Conservation (phyloP, 164 flowering plant species). For the Aristolochia fimbriata region DNA sequence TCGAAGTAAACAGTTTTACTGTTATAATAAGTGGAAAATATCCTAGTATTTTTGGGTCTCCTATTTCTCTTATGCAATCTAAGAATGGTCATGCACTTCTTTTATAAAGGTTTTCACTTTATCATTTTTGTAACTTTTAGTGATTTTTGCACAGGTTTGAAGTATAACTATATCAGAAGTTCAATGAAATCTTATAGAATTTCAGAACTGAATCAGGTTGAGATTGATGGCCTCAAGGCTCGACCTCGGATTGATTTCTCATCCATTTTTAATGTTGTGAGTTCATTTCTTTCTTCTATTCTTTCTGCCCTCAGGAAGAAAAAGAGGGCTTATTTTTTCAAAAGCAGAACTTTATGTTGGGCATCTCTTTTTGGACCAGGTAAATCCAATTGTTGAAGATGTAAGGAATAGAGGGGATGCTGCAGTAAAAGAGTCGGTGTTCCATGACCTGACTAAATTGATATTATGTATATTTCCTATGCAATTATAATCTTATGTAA, state of each 20-base stretch:
- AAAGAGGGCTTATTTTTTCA: not conserved
- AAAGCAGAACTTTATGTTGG: not conserved
- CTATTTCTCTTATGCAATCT: not conserved
- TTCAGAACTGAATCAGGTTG: slow-evolving; percentile 47
- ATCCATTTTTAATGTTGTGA: slow-evolving; percentile 68
- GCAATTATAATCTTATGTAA: no score
- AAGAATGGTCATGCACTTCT: not conserved
- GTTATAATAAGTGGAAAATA: not conserved
- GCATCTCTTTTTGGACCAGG: slow-evolving; percentile 27
- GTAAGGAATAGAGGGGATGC: slow-evolving; percentile 79
- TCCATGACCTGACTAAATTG: slow-evolving; percentile 12
- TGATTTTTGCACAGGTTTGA: not conserved
- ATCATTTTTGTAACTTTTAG: not conserved
- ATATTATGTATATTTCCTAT: no score
- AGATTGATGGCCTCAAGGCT: slow-evolving; percentile 63
- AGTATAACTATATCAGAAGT: slow-evolving; percentile 22
- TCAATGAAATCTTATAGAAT: slow-evolving; percentile 86
- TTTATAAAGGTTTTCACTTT: not conserved
- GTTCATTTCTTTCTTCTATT: slow-evolving; percentile 7
- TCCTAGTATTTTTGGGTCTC: not conserved
- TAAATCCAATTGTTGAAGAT: slow-evolving; percentile 86
- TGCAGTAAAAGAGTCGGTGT: slow-evolving; percentile 78
- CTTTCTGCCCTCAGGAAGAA: not conserved
- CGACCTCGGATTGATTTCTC: slow-evolving; percentile 92
- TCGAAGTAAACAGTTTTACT: not conserved